These are phyloP conservation scores for Teratosphaeria viscida DNA, from an alignment of 2,329 filamentous ascomycete species.

Conservation along the genomic window DNA sequence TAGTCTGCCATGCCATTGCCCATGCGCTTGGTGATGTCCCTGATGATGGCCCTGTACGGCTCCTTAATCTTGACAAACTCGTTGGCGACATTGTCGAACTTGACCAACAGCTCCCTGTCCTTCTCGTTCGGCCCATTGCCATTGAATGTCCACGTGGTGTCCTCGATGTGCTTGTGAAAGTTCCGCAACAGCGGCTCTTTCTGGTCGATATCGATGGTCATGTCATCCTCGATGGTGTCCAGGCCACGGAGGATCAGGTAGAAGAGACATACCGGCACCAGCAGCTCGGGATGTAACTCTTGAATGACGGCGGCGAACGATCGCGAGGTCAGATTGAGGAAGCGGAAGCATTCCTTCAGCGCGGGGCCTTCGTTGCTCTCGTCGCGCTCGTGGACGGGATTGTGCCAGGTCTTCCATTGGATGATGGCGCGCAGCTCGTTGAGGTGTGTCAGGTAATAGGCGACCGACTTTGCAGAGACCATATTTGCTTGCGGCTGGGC, in stretches of 20 bases:
- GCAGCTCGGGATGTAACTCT: conserved; percentile 87
- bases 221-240: conserved; percentile 98
- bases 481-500: conserved; percentile 8
- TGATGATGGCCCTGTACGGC: conserved; percentile 74
- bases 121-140: conserved; percentile 87
- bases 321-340: conserved; percentile 77
- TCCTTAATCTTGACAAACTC: conserved; percentile 86
- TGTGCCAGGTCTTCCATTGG: conserved; percentile 75
- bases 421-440: conserved; percentile 28
- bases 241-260: conserved; percentile 86
- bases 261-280: conserved; percentile 82
- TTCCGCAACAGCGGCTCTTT: conserved; percentile 80
- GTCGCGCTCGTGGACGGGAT: conserved; percentile 78
- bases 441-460: conserved; percentile 27
- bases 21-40: conserved; percentile 89
- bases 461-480: conserved; percentile 20
- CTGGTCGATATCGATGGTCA: conserved; percentile 69
- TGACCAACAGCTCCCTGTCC: conserved; percentile 80
- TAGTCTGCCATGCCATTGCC: conserved; percentile 99
- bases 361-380: conserved; percentile 62
- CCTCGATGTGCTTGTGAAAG: conserved; percentile 68
- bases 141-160: conserved; percentile 83
- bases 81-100: conserved; percentile 76
- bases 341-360: conserved; percentile 73
- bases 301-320: conserved; percentile 91